Conservation (phyloP, 768 basidiomycete genomes). For the Trametes elegans region DNA sequence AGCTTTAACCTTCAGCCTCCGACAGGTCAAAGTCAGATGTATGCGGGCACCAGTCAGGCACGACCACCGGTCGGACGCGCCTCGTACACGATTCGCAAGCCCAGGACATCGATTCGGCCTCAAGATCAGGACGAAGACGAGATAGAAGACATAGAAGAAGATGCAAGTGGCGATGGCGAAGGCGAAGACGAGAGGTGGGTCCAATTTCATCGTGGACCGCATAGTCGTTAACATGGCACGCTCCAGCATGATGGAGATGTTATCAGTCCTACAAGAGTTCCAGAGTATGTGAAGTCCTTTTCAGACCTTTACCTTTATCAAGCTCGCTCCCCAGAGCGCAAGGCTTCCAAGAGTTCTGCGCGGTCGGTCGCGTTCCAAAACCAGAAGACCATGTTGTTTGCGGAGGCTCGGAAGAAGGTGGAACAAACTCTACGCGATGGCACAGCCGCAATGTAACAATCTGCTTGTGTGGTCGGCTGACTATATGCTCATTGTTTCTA, state of each 20-base stretch:
- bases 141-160: background rate
- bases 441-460: constrained; percentile 17
- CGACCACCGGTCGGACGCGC: no score
- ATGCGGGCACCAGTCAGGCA: no score
- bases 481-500: background rate
- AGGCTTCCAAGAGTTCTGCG: constrained; percentile 21
- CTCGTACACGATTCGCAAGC: background rate
- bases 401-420: constrained; percentile 23
- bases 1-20: no score
- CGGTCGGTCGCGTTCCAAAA: constrained; percentile 24
- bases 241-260: constrained; percentile 28
- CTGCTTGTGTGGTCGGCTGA: background rate
- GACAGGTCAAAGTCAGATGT: no score
- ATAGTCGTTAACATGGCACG: background rate
- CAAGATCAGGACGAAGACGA: background rate
- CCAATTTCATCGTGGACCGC: background rate
- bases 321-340: constrained; percentile 22
- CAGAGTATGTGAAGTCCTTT: constrained; percentile 22
- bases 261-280: constrained; percentile 26
- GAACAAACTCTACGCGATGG: constrained; percentile 21
- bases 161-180: constrained; percentile 1
- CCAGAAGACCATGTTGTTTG: constrained; percentile 25
- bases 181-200: constrained; percentile 21
- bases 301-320: background rate
- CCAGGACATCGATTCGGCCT: background rate